A percentile compares a stretch with the other conserved stretches of the same genome.
Evolutionary conservation across 345 rosid genomes (phyloP).

Genomic region (Cardamine resedifolia): DNA sequence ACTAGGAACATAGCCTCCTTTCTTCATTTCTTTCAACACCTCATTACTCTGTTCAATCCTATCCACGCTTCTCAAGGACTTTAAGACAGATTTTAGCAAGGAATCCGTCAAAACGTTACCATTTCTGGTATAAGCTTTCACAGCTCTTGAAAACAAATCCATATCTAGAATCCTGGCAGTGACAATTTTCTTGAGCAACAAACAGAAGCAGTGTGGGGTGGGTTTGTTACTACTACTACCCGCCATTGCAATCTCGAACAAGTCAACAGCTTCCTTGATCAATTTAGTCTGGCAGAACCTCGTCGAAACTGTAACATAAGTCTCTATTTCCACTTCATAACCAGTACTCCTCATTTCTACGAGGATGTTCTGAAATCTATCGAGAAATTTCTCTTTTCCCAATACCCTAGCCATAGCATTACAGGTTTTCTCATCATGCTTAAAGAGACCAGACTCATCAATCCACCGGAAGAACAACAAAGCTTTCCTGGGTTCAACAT

Average conservation of each 20-base stretch:
- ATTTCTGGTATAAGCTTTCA: conserved; percentile 47
- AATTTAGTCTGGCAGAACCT: conserved; percentile 64
- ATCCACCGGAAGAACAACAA: conserved; percentile 81
- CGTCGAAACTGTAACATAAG: conserved; percentile 51
- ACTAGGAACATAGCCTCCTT: conserved; percentile 50
- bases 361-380: conserved; percentile 73
- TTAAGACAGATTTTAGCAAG: conserved; percentile 60
- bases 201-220: conserved; percentile 45
- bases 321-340: conserved; percentile 64
- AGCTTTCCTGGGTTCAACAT: conserved; percentile 68
- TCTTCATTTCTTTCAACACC: conserved; percentile 68
- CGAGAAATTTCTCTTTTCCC: conserved; percentile 75
- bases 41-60: conserved; percentile 54
- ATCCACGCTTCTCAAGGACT: conserved; percentile 64
- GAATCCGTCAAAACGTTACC: conserved; percentile 64
- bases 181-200: conserved; percentile 67
- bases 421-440: conserved; percentile 60
- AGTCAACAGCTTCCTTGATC: conserved; percentile 70
- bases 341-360: conserved; percentile 66
- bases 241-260: conserved; percentile 72
- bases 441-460: conserved; percentile 58
- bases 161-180: conserved; percentile 60
- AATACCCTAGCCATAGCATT: conserved; percentile 72
- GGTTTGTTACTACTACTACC: conserved; percentile 56
- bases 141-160: conserved; percentile 66